phyloP scores from a whole-genome alignment of 2,329 filamentous ascomycete genomes.

The Fusarium pseudonygamai region DNA sequence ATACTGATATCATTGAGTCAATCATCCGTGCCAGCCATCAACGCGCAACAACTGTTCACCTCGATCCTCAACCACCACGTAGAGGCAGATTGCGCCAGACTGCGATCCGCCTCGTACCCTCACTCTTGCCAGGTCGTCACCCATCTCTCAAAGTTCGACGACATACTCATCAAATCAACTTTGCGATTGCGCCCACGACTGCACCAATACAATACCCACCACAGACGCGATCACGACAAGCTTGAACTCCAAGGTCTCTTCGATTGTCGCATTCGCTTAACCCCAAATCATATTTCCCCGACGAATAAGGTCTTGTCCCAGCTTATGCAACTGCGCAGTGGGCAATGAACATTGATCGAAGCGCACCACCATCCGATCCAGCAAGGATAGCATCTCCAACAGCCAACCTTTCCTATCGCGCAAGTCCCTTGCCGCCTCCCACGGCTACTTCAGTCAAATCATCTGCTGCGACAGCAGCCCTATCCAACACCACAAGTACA shows the following conservation, averaged over 20 bases:
- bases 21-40: background rate
- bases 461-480: background rate
- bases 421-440: slow-evolving; percentile 45
- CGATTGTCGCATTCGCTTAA: slow-evolving; percentile 37
- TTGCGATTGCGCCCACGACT: slow-evolving; percentile 7
- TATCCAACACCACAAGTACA: slow-evolving; percentile 4
- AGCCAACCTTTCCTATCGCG: slow-evolving; percentile 43
- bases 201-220: slow-evolving; percentile 21
- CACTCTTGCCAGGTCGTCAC: background rate
- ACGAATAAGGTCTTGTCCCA: slow-evolving; percentile 37
- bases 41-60: slow-evolving; percentile 12
- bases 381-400: slow-evolving; percentile 40
- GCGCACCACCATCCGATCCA: slow-evolving; percentile 35
- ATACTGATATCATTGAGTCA: background rate
- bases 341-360: slow-evolving; percentile 43
- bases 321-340: slow-evolving; percentile 42
- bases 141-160: background rate
- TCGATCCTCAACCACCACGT: background rate
- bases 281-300: slow-evolving; percentile 22
- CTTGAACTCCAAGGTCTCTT: slow-evolving; percentile 25
- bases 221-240: slow-evolving; percentile 29
- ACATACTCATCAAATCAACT: background rate
- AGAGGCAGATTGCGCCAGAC: background rate
- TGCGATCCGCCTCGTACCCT: background rate
- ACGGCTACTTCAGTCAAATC: slow-evolving; percentile 34